Evolutionary conservation across 345 rosid genomes (phyloP), one percentile per base, ranked within the genome.

Genomic region (Dipteronia sinensis): DNA sequence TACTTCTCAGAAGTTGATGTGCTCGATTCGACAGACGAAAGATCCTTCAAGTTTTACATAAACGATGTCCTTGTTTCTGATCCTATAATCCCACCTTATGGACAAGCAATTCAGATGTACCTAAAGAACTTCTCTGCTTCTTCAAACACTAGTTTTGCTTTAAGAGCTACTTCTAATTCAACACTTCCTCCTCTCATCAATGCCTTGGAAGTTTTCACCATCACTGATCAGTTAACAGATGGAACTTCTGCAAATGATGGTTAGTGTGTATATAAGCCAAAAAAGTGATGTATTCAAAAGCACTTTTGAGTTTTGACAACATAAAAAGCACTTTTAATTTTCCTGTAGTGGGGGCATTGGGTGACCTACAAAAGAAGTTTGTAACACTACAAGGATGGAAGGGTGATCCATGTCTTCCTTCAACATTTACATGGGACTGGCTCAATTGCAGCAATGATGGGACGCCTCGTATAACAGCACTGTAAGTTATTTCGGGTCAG

Each of bases 391-490:
- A 47, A 16, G 77, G 68, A 5, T 85, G 90, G 87, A 68, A 49
- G 34, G 88, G 88, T 12, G 88, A 87, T 65, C 90, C 88, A 25
- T 87, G 88, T 55, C 86, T 87, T 63, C 88, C 90, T 42, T 71
- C 80, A 1, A 76, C 84, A 11, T 85, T 76, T 68, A 46, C 82
- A 53, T 85, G 90, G 88, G 88, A 83, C 6, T 85, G 90, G 88
- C 72, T 85, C 59, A 80, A 78, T 51, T 87, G 90, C 22, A 82
- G 76, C 22, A 4, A 63, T 15, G 80, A 20, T 49, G 64, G 59
- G 61, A 62, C 67, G 0, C 86, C 88, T 49, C 79, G 87, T 23
- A 72, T 83, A 20, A 87, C 87, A 13, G 86, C 80, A 59, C 59
- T 85, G 90, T 87, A 83, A 72, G 72, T 71, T 19, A n/a, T 68